A percentile compares a stretch with the other conserved stretches of the same genome.
These are phyloP conservation scores for Suillus lakei DNA, from an alignment of 768 basidiomycete genomes.

Conservation along the genomic window DNA sequence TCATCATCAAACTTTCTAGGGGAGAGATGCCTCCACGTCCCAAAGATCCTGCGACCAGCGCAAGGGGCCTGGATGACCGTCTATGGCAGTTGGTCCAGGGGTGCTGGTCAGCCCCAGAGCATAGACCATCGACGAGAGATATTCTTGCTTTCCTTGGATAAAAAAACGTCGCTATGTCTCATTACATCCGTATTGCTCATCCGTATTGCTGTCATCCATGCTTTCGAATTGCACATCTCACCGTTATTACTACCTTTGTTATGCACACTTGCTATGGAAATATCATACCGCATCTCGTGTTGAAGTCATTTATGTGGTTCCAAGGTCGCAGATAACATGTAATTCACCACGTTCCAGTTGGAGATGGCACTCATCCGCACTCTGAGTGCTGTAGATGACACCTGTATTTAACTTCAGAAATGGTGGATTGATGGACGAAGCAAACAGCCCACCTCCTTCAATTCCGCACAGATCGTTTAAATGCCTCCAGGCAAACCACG, in stretches of 20 bases:
- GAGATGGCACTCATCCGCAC: no score
- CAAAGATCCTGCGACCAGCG: slow-evolving; percentile 32
- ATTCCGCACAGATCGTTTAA: no score
- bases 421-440: no score
- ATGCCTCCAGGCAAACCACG: no score
- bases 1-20: slow-evolving; percentile 46
- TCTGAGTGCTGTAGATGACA: no score
- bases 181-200: not conserved
- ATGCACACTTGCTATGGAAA: not conserved
- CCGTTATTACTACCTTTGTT: not conserved
- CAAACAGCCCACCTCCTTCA: no score
- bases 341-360: no score
- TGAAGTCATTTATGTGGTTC: no score
- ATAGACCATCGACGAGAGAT: slow-evolving; percentile 46
- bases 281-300: no score
- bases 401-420: no score
- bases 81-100: slow-evolving; percentile 48
- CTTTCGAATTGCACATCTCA: not conserved
- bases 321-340: no score
- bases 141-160: slow-evolving; percentile 29
- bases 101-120: slow-evolving; percentile 46
- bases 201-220: not conserved
- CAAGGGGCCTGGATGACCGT: slow-evolving; percentile 49
- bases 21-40: slow-evolving; percentile 52
- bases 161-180: not conserved